A percentile compares a stretch with the other conserved stretches of the same genome.
Conservation (phyloP, 805 yeast species). For the Candida silvicultrix region DNA sequence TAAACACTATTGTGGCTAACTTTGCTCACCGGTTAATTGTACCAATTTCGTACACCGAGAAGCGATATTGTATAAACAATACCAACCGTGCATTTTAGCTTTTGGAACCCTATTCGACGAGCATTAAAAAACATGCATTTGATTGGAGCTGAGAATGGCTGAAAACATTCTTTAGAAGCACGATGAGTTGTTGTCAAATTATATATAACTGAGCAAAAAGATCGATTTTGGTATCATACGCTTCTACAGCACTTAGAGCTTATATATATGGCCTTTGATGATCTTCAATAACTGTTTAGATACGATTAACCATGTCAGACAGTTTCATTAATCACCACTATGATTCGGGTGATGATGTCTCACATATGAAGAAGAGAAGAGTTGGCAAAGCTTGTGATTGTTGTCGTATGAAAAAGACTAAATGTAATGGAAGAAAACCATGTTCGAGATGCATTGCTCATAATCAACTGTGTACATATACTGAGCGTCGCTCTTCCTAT, state of each 20-base stretch:
- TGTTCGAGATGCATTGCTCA: conserved; percentile 49
- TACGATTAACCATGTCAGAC: background rate
- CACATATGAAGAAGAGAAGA: conserved; percentile 26
- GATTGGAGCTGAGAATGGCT: too few relatives aligned
- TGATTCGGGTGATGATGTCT: background rate
- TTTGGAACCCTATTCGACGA: too few relatives aligned
- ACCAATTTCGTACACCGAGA: background rate
- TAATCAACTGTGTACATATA: conserved; percentile 53
- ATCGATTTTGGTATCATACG: too few relatives aligned
- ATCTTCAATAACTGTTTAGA: too few relatives aligned
- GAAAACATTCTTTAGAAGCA: too few relatives aligned
- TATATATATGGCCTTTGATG: too few relatives aligned
- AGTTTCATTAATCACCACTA: background rate
- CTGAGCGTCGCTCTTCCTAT: conserved; percentile 44
- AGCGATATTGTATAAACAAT: background rate
- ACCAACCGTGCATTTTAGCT: too few relatives aligned
- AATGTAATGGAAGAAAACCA: conserved; percentile 58
- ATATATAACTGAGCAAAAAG: too few relatives aligned
- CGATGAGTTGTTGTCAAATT: too few relatives aligned
- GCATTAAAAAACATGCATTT: too few relatives aligned
- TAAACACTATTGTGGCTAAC: too few relatives aligned
- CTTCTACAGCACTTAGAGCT: too few relatives aligned
- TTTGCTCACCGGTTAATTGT: background rate
- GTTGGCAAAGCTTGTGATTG: conserved; percentile 63
- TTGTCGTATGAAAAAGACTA: conserved; percentile 56